Conservation (phyloP, 78 protist genomes). For the Trichosphaerium sp. region DNA sequence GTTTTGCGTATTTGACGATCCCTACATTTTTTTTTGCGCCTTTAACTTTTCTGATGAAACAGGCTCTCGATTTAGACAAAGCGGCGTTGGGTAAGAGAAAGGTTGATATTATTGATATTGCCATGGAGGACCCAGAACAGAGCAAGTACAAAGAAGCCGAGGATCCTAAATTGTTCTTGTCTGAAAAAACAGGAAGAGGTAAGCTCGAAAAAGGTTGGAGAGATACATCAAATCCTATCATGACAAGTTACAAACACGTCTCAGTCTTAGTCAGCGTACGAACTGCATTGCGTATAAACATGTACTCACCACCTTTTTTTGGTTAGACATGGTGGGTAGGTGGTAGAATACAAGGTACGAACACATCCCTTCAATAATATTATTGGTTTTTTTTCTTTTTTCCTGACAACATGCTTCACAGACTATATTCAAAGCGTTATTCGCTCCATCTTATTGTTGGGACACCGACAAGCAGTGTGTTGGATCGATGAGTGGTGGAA, state of each 20-base stretch:
- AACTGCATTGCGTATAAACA: no score
- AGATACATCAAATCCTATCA: neutral
- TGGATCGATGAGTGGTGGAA: conserved; percentile 76
- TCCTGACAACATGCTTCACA: no score
- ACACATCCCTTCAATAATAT: no score
- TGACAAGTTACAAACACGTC: no score
- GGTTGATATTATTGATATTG: conserved; percentile 21
- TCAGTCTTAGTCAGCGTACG: no score
- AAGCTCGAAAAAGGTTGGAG: conserved; percentile 44
- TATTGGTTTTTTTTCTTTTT: no score
- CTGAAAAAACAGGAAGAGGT: conserved; percentile 70
- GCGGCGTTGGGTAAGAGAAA: conserved; percentile 20
- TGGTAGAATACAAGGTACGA: no score
- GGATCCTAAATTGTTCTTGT: conserved; percentile 53
- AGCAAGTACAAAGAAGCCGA: conserved; percentile 46
- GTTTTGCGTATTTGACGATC: no score
- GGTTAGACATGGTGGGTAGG: no score
- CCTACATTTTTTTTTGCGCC: no score
- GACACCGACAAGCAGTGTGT: conserved; percentile 69
- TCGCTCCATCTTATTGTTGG: conserved; percentile 10
- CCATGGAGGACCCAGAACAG: conserved; percentile 20
- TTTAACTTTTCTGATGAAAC: neutral
- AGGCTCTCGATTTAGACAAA: conserved; percentile 2
- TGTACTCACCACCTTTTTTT: no score
- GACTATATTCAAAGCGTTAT: conserved; percentile 37